These are phyloP conservation scores for Linum trigynum DNA, from an alignment of 345 rosid genomes.

Conservation along the genomic window DNA sequence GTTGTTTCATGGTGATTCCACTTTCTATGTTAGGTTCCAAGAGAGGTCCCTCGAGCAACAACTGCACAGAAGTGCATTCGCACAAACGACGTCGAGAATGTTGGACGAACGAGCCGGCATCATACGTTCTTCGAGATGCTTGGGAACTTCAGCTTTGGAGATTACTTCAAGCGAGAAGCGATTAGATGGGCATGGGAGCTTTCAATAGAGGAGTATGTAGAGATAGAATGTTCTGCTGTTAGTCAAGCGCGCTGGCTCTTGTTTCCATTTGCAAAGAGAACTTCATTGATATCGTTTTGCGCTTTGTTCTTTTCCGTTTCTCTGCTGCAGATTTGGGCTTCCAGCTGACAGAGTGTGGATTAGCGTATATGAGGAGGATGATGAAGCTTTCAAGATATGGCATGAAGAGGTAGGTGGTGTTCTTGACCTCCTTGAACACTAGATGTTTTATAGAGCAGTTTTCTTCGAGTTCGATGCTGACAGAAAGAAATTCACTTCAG, in stretches of 20 bases:
- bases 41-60: slow-evolving; percentile 71
- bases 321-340: slow-evolving; percentile 44
- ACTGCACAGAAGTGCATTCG: slow-evolving; percentile 91
- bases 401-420: slow-evolving; percentile 43
- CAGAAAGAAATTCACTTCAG: slow-evolving; percentile 29
- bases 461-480: slow-evolving; percentile 4
- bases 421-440: background rate
- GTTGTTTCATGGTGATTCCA: background rate
- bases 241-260: background rate
- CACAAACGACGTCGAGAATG: slow-evolving; percentile 92
- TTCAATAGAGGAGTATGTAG: slow-evolving; percentile 62
- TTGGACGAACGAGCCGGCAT: slow-evolving; percentile 77
- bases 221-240: slow-evolving; percentile 9
- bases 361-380: slow-evolving; percentile 74
- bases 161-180: slow-evolving; percentile 90
- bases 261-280: background rate
- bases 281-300: background rate
- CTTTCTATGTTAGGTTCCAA: slow-evolving; percentile 48
- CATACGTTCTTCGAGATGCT: slow-evolving; percentile 98
- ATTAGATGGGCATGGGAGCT: slow-evolving; percentile 97
- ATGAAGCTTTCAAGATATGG: slow-evolving; percentile 88
- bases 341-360: slow-evolving; percentile 70
- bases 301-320: background rate
- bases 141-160: slow-evolving; percentile 94
- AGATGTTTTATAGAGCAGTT: background rate